Evolutionary conservation across 805 yeast genomes (phyloP), one percentile per base, ranked within the genome.

Genomic region (Hanseniaspora meyeri): DNA sequence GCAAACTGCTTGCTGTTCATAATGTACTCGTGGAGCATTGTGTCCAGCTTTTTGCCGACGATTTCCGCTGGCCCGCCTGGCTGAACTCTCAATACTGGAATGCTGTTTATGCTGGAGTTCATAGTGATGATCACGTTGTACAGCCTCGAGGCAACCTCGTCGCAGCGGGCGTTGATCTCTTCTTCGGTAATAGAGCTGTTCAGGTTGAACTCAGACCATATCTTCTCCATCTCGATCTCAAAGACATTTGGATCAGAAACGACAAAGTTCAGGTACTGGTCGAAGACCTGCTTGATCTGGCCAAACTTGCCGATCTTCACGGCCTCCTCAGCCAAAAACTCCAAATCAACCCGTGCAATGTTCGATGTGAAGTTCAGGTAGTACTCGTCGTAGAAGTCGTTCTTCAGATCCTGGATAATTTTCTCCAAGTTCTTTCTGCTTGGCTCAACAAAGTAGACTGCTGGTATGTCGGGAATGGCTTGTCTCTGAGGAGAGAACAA

Each of bases 1-100:
- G 64, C 48, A 6, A 66, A 62, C 14, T 68, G 61, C 64, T 73
- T 65, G 70, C 81, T 57, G 67, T 89, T 91, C 58, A 85, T 78
- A 45, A 89, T 85, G 65, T 87, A 85, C 65, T 93, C 96, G 57
- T 97, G 77, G 59, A 93, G 74, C 65, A 81, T 83, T 63, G 80
- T 78, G 65, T 95, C 97, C 59, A 93, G 75, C 64, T 84, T 86
- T 62, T 84, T 85, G 1, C 97, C 95, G 40, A 93, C 85, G 65
- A 90, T 77, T 67, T 93, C 97, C 1, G 97, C 97, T 0, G 99
- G 95, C 1, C 96, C 96, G 50, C 95, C 95, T 43, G 83, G 75
- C 47, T 93, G 90, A 53, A 96, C 84, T 64, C 99, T 79, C 59
- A 93, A 87, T 51, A 93, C 81, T 1, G 99, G 99, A 36, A 93